Conservation (phyloP, 768 basidiomycete genomes). For the Suillus subluteus region DNA sequence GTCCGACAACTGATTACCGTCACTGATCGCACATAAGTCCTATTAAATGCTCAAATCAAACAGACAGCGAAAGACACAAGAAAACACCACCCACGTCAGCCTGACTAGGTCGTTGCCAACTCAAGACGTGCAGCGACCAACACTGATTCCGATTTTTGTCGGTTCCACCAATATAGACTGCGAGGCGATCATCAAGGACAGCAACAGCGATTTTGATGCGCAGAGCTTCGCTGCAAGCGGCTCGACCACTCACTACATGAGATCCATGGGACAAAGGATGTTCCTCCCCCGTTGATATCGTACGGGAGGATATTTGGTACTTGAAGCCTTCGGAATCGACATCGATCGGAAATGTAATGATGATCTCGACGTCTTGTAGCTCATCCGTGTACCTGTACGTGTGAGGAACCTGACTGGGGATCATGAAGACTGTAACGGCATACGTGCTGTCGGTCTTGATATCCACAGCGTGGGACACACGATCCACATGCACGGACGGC, state of each 20-base stretch:
- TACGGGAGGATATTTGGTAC: background rate
- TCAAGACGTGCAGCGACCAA: background rate
- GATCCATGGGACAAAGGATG: background rate
- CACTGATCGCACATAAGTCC: background rate
- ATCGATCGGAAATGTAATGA: background rate
- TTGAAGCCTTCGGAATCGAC: background rate
- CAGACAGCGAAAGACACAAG: background rate
- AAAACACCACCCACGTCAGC: background rate
- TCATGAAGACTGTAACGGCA: no score
- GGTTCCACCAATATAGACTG: background rate
- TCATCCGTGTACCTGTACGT: background rate
- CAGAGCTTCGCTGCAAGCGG: background rate
- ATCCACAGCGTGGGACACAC: background rate
- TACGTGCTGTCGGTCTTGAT: background rate
- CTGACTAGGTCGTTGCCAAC: background rate
- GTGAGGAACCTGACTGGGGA: background rate
- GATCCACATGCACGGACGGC: background rate
- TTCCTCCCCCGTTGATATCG: background rate
- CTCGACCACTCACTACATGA: background rate
- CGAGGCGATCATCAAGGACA: background rate
- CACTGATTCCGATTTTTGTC: background rate
- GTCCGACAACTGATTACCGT: background rate
- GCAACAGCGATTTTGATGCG: background rate
- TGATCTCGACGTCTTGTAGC: background rate
- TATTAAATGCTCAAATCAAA: background rate